These are phyloP conservation scores for Pseudogymnoascus sp. DNA, from an alignment of 2,329 filamentous ascomycete genomes.

Conservation along the genomic window DNA sequence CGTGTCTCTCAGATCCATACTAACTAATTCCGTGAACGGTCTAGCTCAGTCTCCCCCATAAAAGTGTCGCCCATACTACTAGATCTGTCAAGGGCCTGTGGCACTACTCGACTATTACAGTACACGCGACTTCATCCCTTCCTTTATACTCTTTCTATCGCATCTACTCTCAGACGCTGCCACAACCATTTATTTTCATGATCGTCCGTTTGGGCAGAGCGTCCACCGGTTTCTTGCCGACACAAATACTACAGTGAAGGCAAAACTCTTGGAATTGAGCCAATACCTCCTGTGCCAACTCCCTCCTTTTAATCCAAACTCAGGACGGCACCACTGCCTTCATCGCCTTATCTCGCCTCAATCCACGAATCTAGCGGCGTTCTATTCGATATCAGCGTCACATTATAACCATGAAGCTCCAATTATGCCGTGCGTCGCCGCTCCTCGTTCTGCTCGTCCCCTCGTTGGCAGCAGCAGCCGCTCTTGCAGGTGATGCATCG, in stretches of 20 bases:
- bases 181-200: not conserved
- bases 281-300: not conserved
- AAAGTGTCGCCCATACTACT: not conserved
- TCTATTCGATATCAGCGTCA: conserved; percentile 8
- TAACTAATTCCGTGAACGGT: not conserved
- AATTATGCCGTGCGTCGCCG: conserved; percentile 40
- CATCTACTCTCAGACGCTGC: not conserved
- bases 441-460: conserved; percentile 54
- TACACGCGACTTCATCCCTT: conserved; percentile 5
- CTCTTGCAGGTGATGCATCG: conserved; percentile 18
- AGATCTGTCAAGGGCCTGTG: not conserved
- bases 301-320: conserved; percentile 3
- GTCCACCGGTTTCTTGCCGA: not conserved
- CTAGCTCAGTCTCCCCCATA: conserved; percentile 1
- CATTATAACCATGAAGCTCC: conserved; percentile 48
- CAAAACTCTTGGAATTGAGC: not conserved
- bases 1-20: not conserved
- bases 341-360: not conserved
- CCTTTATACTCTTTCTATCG: not conserved
- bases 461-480: conserved; percentile 40
- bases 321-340: not conserved
- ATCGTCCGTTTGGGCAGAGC: conserved; percentile 5
- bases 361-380: not conserved
- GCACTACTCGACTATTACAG: not conserved
- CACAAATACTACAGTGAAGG: not conserved